These are phyloP conservation scores for Chlorella vulgaris DNA, from an alignment of 139 green algal species.

Conservation along the genomic window DNA sequence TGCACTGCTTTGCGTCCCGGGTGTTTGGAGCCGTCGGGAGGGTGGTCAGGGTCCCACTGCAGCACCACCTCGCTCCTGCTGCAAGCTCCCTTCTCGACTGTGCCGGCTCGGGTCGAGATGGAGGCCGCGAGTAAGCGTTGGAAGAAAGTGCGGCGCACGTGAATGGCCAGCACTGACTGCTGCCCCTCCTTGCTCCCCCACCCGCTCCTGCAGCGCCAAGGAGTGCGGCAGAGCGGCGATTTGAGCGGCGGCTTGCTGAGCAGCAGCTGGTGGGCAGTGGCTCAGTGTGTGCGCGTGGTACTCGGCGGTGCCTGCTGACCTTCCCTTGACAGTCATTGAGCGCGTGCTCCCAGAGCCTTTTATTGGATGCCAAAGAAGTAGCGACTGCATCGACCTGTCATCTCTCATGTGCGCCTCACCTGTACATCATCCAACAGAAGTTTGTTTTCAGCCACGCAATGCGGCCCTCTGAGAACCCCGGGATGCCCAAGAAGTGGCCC, in stretches of 20 bases:
- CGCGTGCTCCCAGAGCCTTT: too few species aligned
- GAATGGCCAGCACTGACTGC: not conserved
- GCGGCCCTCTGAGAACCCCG: not conserved
- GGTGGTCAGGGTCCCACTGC: constrained; percentile 11
- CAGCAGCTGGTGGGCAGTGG: too few species aligned
- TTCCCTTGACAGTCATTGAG: too few species aligned
- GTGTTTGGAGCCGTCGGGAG: not conserved
- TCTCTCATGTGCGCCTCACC: too few species aligned
- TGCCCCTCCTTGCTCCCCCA: not conserved
- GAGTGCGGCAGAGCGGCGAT: too few species aligned
- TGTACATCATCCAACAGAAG: constrained; percentile 4
- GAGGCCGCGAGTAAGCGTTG: not conserved
- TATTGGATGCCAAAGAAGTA: too few species aligned
- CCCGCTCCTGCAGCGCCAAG: not conserved
- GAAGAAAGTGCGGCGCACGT: not conserved
- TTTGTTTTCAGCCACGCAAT: not conserved
- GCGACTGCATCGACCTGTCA: too few species aligned
- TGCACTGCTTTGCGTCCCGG: not conserved
- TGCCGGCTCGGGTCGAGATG: not conserved
- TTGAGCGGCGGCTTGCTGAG: too few species aligned
- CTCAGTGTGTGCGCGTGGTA: too few species aligned
- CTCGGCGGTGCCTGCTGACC: too few species aligned
- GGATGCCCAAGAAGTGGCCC: not conserved
- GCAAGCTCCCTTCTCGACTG: not conserved
- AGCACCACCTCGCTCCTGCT: not conserved